Evolutionary conservation across 2,329 filamentous ascomycete genomes (phyloP).

Genomic region (Fusarium incarnatum): DNA sequence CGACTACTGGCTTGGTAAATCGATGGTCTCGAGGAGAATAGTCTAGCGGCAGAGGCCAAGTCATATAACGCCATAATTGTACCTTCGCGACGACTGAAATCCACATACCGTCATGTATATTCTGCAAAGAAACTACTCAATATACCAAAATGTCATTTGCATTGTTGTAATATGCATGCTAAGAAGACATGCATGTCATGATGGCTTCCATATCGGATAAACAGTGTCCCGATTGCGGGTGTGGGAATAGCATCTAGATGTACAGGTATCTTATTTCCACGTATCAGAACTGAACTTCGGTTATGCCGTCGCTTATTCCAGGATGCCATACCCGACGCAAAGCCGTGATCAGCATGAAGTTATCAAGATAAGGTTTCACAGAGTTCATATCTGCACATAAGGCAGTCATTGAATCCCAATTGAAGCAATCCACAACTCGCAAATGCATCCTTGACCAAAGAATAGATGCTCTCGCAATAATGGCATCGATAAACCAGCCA

Average conservation of each 20-base stretch:
- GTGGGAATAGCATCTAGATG: neutral
- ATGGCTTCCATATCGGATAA: neutral
- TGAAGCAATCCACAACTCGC: neutral
- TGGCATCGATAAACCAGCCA: neutral
- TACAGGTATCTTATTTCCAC: too few species aligned
- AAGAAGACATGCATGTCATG: too few species aligned
- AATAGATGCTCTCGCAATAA: accelerated
- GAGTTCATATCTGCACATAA: neutral
- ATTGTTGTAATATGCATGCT: neutral
- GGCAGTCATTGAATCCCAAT: neutral
- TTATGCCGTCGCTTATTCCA: neutral
- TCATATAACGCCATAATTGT: neutral
- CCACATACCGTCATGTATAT: neutral
- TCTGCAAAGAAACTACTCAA: neutral
- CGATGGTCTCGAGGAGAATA: neutral
- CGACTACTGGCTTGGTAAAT: neutral
- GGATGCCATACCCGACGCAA: neutral
- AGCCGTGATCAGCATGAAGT: neutral
- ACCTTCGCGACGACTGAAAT: neutral
- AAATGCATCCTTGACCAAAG: accelerated
- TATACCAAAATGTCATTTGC: neutral
- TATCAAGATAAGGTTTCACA: neutral
- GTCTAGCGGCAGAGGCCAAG: neutral
- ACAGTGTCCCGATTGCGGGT: neutral
- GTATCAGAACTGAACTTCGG: neutral